Evolutionary conservation across 495 filamentous ascomycete genomes (phyloP).

Genomic region (Xylaria curta): DNA sequence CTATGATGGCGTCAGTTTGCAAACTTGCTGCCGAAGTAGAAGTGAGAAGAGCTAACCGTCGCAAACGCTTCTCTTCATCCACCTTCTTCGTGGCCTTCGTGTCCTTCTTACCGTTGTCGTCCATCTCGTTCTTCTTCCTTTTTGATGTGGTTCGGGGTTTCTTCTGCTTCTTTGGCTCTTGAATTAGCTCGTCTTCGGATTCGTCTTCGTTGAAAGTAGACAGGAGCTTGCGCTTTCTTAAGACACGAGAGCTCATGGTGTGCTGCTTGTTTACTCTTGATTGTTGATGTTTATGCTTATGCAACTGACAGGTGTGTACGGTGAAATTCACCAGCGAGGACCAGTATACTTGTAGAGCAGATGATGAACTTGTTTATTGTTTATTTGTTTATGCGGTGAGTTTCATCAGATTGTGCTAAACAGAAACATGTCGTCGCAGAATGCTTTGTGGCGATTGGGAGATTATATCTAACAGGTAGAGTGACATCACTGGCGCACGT

Average conservation of each 20-base stretch:
- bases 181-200: neutral
- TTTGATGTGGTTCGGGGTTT: constrained; percentile 15
- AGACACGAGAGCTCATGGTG: neutral
- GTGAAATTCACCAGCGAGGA: neutral
- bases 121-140: constrained; percentile 2
- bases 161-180: constrained; percentile 14
- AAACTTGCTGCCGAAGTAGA: neutral
- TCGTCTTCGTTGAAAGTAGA: constrained; percentile 3
- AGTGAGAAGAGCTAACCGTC: constrained; percentile 22
- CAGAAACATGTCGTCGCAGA: neutral
- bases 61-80: constrained; percentile 32
- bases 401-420: neutral
- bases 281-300: neutral
- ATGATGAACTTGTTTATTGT: neutral
- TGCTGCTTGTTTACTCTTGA: neutral
- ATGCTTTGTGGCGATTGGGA: constrained; percentile 1
- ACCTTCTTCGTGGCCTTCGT: neutral
- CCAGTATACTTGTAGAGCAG: neutral
- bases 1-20: constrained; percentile 31
- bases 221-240: constrained; percentile 31
- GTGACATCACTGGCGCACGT: neutral
- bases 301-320: neutral
- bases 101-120: no score
- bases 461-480: neutral
- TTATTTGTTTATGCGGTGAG: neutral